Evolutionary conservation across 176 grass and related monocot genomes (phyloP).

Genomic region (Oryza meridionalis): DNA sequence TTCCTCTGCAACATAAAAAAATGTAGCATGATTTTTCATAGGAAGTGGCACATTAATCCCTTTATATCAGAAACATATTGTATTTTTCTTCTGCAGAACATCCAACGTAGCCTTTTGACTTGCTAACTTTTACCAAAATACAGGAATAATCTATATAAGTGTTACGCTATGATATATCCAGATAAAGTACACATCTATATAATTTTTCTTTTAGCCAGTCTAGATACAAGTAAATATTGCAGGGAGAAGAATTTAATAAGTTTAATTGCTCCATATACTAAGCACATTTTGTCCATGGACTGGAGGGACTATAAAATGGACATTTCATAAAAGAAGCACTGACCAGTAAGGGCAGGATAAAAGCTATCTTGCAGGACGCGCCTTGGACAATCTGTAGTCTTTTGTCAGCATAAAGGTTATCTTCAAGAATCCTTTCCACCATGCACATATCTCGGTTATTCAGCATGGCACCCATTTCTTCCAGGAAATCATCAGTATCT

Average conservation of each 20-base stretch:
- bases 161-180: neutral
- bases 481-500: constrained; percentile 60
- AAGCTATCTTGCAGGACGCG: constrained; percentile 63
- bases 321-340: constrained; percentile 27
- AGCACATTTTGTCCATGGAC: neutral
- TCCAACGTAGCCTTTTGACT: neutral
- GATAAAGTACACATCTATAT: neutral
- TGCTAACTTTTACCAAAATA: too few species aligned
- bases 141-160: neutral
- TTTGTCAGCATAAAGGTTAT: constrained; percentile 45
- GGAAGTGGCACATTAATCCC: neutral
- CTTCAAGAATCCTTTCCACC: constrained; percentile 64
- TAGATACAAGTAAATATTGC: constrained; percentile 6
- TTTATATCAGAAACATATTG: constrained; percentile 1
- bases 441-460: constrained; percentile 53
- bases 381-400: constrained; percentile 46
- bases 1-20: constrained; percentile 1
- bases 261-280: neutral
- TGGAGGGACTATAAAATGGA: neutral
- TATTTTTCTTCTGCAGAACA: neutral
- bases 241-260: neutral
- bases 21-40: constrained; percentile 12
- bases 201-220: neutral
- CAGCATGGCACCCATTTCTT: constrained; percentile 59
- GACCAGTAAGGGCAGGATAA: constrained; percentile 65